Conservation (phyloP, 768 basidiomycete species). For the Mycena alexandri region DNA sequence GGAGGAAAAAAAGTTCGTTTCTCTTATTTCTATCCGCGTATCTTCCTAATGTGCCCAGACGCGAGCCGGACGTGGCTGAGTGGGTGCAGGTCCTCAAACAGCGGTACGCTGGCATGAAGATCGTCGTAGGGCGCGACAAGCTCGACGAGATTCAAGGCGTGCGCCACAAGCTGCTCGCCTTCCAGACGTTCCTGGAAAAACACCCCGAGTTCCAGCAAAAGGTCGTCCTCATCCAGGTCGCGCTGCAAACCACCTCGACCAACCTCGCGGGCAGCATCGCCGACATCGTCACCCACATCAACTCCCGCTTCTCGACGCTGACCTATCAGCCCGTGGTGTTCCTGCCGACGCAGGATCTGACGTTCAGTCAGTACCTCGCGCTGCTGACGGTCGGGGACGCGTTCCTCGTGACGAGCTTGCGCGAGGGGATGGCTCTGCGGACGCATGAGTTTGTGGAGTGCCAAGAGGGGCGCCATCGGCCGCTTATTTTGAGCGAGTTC, state of each 20-base stretch:
- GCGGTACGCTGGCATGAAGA: conserved; percentile 87
- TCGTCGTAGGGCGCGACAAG: conserved; percentile 91
- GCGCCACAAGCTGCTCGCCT: conserved; percentile 85
- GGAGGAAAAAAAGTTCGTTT: conserved; percentile 71
- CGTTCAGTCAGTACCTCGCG: conserved; percentile 88
- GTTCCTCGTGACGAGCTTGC: conserved; percentile 85
- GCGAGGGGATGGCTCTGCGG: conserved; percentile 90
- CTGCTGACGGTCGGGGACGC: conserved; percentile 86
- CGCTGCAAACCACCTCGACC: conserved; percentile 85
- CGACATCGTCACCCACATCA: conserved; percentile 84
- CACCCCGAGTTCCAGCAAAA: conserved; percentile 86
- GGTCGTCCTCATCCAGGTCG: conserved; percentile 90
- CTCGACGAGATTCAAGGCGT: conserved; percentile 91
- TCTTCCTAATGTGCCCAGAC: conserved; percentile 52
- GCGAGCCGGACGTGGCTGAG: conserved; percentile 82
- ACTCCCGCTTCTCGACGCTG: conserved; percentile 84
- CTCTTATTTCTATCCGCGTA: neutral
- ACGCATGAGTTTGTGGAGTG: conserved; percentile 91
- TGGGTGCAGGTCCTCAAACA: conserved; percentile 86
- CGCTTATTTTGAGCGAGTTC: conserved; percentile 89
- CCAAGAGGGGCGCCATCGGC: conserved; percentile 76
- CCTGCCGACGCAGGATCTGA: conserved; percentile 86
- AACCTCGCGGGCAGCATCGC: conserved; percentile 81
- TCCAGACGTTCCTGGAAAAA: conserved; percentile 84
- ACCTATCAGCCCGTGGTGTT: conserved; percentile 92